phyloP scores from a whole-genome alignment of 192 early-diverging fungal genomes.

The Rhizophagus clarus region DNA sequence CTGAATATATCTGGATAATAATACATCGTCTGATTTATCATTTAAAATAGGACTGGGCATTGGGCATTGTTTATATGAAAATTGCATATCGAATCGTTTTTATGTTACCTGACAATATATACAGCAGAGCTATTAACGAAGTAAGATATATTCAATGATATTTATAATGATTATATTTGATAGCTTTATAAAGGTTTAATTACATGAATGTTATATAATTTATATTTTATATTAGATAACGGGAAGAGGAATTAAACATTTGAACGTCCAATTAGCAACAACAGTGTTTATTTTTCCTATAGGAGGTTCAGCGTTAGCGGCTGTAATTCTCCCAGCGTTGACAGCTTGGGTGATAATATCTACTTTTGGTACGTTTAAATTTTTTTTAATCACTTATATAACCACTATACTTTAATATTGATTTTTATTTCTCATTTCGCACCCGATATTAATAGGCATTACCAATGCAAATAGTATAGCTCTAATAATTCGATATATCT shows the following conservation, averaged over 20 bases:
- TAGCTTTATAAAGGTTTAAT: background rate
- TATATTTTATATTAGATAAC: constrained; percentile 23
- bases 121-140: constrained; percentile 41
- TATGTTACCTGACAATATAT: constrained; percentile 50
- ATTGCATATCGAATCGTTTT: constrained; percentile 54
- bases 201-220: too few relatives aligned
- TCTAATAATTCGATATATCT: constrained; percentile 38
- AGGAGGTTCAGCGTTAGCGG: constrained; percentile 32
- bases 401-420: background rate
- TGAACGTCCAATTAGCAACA: constrained; percentile 39
- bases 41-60: constrained; percentile 66
- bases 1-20: background rate
- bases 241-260: constrained; percentile 33
- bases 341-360: constrained; percentile 39
- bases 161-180: background rate
- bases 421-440: background rate
- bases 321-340: constrained; percentile 41
- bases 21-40: background rate
- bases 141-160: constrained; percentile 18
- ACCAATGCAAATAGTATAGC: constrained; percentile 27
- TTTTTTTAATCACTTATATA: constrained; percentile 17
- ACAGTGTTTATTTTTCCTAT: constrained; percentile 42
- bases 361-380: constrained; percentile 34
- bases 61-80: constrained; percentile 72
- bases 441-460: constrained; percentile 28